Base-by-base conservation (phyloP, 2,329 filamentous ascomycete species). In the Fusarium sp. region DNA sequence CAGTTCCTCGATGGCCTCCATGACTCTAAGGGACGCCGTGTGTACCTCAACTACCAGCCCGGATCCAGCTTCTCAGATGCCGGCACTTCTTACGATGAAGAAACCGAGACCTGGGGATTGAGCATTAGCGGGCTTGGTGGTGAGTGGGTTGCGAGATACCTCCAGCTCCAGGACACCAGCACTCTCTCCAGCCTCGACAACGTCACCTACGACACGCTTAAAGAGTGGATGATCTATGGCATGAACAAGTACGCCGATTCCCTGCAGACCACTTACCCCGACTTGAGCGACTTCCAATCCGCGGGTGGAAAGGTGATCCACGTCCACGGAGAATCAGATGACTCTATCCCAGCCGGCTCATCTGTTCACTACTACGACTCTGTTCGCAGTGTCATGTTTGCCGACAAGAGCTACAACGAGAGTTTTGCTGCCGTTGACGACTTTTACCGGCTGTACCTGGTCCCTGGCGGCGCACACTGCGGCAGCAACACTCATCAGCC, bases 251-350 rank as follows among this genome's bases (percentile, higher is more conserved):
- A 87, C 76, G 63, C 79, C 31, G 85, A 87, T 70, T 84, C 75
- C 50, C 79, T 88, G 4, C 87, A 89, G 71, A 89, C 86, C 9
- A 88, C 83, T 1, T 72, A 83, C 27, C 85, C 86, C 0, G 87
- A 90, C 67, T 79, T 89, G 1, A 85, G 83, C 1, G 68, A 78
- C 9, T 88, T 88, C 79, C 78, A 85, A 34, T 60, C 78, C 3
- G 71, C 79, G 0, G 87, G 87, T 27, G 87, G 86, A 54, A 90
- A 90, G 76, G 76, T 90, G 5, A 77, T 90, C 11, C 87, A 89
- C 75, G 88, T 83, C 79, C 87, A 90, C 76, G 87, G 87, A 55
- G 87, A 89, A 76, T 85, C 83, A 1, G 88, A 89, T 74, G 76
- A 80, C 13, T 83, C 81, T 7, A 79, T 90, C 64, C 87, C 87